Base-by-base conservation (phyloP, 2,329 filamentous ascomycete species). In the Clarireedia homoeocarpa region DNA sequence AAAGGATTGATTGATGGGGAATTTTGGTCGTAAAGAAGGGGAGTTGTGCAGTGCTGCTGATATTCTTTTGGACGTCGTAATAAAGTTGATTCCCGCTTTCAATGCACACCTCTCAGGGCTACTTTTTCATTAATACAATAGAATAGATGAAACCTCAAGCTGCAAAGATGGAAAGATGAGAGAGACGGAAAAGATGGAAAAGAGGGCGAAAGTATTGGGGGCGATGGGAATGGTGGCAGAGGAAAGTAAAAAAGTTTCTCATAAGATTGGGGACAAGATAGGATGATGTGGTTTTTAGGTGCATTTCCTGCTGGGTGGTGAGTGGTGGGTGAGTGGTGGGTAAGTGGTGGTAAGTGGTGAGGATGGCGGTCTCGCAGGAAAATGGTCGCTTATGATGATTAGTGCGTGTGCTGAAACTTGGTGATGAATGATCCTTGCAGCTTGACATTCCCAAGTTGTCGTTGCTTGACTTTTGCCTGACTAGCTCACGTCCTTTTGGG, bases 101-200 rank as follows among this genome's bases (percentile, higher is more conserved):
- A 45, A 55, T 55, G 20, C 50, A 55, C 53, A 45, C 27, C 27
- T 30, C 4, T 30, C 9, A 7, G 27, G 27, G 44, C 17, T 15
- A 44, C 39, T 27, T 40, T 26, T 56, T 56, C 53, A 56, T 56
- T 56, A 56, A 56, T 52, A 56, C 53, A 52, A 34, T 27, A 55
- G 48, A 51, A 44, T 17, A 55, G 52, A 54, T 30, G 27, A 30
- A 30, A 30, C 27, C 27, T 30, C 27, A 30, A 30, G 27, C 27
- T 30, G 27, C 27, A 30, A 40, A 40, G 17, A 40, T 40, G 17
- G 20, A 44, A 44, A 44, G 40, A 53, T 42, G 27, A 49, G 48
- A 55, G 40, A 45, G 51, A 44, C 40, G 24, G 36, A 38, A 53
- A 42, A 40, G 39, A 56, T 9, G 38, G 39, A 51, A 38, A 17